phyloP scores from a whole-genome alignment of 345 rosid genomes.

The Mercurialis annua region DNA sequence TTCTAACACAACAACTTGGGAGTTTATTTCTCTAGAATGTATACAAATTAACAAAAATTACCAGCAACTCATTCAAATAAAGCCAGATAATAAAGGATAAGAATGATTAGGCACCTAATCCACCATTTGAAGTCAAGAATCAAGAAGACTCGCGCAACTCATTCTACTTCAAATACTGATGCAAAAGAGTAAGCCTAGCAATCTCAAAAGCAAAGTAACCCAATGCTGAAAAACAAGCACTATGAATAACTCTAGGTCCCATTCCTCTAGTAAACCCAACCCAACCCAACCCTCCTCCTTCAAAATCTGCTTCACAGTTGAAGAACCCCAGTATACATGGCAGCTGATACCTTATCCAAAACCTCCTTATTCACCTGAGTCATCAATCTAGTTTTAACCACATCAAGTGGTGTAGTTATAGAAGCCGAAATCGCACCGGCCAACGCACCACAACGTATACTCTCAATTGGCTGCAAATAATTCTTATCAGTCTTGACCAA shows the following conservation, averaged over 20 bases:
- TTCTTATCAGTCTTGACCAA: slow-evolving; percentile 53
- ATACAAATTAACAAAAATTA: background rate
- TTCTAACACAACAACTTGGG: background rate
- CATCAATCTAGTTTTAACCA: slow-evolving; percentile 92
- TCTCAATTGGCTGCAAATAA: slow-evolving; percentile 76
- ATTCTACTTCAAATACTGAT: slow-evolving; percentile 64
- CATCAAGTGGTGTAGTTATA: slow-evolving; percentile 83
- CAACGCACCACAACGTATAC: slow-evolving; percentile 81
- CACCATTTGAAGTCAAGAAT: slow-evolving; percentile 10
- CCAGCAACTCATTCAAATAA: background rate
- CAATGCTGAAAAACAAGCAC: slow-evolving; percentile 84
- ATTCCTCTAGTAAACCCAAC: slow-evolving; percentile 78
- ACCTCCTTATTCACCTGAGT: slow-evolving; percentile 62
- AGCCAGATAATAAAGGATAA: slow-evolving; percentile 1
- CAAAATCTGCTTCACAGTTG: slow-evolving; percentile 68
- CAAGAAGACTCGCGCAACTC: slow-evolving; percentile 39
- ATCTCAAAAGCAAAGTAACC: slow-evolving; percentile 98
- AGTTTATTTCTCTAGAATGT: background rate
- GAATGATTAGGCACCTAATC: slow-evolving; percentile 6
- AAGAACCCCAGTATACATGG: slow-evolving; percentile 55
- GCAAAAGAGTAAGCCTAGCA: slow-evolving; percentile 69
- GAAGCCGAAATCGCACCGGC: slow-evolving; percentile 96
- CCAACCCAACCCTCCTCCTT: slow-evolving; percentile 93
- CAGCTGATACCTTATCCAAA: slow-evolving; percentile 49
- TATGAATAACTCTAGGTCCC: slow-evolving; percentile 88